Evolutionary conservation across 2,329 filamentous ascomycete genomes (phyloP).

Genomic region (Fusarium irregulare): DNA sequence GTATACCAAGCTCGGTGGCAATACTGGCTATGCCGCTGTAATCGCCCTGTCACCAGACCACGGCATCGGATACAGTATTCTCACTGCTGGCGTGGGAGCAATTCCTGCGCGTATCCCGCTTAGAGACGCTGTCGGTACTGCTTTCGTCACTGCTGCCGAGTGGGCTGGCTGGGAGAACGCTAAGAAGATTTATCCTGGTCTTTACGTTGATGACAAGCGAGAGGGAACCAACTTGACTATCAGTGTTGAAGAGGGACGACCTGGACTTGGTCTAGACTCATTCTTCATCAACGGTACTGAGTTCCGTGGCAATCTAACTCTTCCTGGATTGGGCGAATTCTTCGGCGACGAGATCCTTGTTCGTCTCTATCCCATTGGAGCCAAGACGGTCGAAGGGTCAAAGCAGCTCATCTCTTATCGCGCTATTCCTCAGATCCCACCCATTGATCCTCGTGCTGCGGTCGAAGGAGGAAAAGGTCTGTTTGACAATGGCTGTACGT

Average conservation of each 20-base stretch:
- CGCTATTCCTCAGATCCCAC: neutral
- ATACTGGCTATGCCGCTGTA: slow-evolving; percentile 10
- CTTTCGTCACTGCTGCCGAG: slow-evolving; percentile 39
- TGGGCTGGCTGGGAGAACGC: slow-evolving; percentile 37
- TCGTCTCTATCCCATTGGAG: neutral
- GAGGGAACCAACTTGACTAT: slow-evolving; percentile 36
- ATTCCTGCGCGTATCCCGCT: slow-evolving; percentile 30
- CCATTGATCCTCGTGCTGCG: neutral
- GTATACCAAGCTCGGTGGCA: slow-evolving; percentile 33
- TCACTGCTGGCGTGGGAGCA: slow-evolving; percentile 42
- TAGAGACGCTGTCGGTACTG: slow-evolving; percentile 25
- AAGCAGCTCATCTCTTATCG: slow-evolving; percentile 8
- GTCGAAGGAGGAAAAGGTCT: slow-evolving; percentile 9
- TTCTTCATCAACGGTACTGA: slow-evolving; percentile 6
- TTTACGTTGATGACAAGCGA: slow-evolving; percentile 9
- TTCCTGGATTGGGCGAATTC: slow-evolving; percentile 1
- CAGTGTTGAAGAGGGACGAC: slow-evolving; percentile 20
- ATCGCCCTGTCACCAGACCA: slow-evolving; percentile 34
- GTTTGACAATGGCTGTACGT: neutral
- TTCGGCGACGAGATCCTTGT: neutral
- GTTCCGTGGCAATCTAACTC: neutral
- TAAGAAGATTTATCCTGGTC: slow-evolving; percentile 25
- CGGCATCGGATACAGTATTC: slow-evolving; percentile 42
- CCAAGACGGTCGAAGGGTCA: neutral
- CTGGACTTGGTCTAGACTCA: slow-evolving; percentile 16